phyloP scores from a whole-genome alignment of 2,329 filamentous ascomycete genomes.

The Fusarium xylarioides region DNA sequence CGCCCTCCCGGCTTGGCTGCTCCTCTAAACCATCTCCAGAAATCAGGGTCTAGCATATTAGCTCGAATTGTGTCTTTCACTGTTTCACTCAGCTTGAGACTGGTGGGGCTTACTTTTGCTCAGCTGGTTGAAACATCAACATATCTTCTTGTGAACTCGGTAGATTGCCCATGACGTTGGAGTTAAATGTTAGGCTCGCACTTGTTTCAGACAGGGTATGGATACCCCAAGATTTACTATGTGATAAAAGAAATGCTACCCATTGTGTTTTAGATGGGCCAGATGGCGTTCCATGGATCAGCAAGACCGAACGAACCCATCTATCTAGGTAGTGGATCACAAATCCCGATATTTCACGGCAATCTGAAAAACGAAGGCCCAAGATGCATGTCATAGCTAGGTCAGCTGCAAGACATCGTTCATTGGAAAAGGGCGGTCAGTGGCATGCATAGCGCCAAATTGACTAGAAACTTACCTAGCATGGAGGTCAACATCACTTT shows the following conservation, averaged over 20 bases:
- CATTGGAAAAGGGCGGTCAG: constrained; percentile 3
- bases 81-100: not conserved
- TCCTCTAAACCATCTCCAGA: not conserved
- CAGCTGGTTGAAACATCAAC: not conserved
- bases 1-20: not conserved
- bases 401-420: not conserved
- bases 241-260: not conserved
- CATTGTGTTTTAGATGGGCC: not conserved
- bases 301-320: not conserved
- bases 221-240: not conserved
- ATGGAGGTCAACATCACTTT: not conserved
- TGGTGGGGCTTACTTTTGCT: not conserved
- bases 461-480: not conserved
- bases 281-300: constrained; percentile 4
- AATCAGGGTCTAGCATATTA: not conserved
- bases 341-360: not conserved
- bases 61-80: not conserved
- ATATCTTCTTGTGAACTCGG: constrained; percentile 2
- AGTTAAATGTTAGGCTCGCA: not conserved
- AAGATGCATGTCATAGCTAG: not conserved
- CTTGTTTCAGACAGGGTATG: not conserved
- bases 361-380: not conserved
- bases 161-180: not conserved
- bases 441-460: not conserved
- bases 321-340: not conserved